These are phyloP conservation scores for Hordeum pubiflorum DNA, from an alignment of 202 grass and related monocot genomes.

Conservation along the genomic window DNA sequence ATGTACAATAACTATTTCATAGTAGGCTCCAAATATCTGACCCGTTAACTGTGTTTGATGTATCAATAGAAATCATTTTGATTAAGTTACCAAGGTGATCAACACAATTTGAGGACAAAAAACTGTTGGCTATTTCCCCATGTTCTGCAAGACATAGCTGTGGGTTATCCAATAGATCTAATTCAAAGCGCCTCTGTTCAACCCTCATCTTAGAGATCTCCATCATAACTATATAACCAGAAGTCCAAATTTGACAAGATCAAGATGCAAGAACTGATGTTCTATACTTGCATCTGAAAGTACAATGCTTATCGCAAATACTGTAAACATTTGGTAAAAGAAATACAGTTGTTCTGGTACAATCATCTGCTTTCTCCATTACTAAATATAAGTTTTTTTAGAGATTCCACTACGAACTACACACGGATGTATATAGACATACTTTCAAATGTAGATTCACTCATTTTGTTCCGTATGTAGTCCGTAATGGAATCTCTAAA, in stretches of 20 bases:
- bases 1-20: conserved; percentile 9
- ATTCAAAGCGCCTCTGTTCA: neutral
- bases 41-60: neutral
- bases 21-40: neutral
- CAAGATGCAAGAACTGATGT: neutral
- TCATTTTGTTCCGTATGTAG: too few species aligned
- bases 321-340: neutral
- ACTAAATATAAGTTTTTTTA: too few species aligned
- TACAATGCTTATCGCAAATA: neutral
- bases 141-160: neutral
- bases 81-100: neutral
- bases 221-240: neutral
- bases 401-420: too few species aligned
- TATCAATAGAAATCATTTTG: neutral
- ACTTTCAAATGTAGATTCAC: too few species aligned
- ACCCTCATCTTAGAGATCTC: neutral
- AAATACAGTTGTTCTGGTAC: neutral
- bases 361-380: neutral
- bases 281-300: neutral
- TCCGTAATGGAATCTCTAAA: too few species aligned
- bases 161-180: neutral
- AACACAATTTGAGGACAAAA: neutral
- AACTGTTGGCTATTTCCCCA: neutral
- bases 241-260: neutral
- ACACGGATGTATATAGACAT: too few species aligned